A percentile compares a stretch with the other conserved stretches of the same genome.
Conservation (phyloP, 768 basidiomycete genomes). For the Boletus barrowsii region DNA sequence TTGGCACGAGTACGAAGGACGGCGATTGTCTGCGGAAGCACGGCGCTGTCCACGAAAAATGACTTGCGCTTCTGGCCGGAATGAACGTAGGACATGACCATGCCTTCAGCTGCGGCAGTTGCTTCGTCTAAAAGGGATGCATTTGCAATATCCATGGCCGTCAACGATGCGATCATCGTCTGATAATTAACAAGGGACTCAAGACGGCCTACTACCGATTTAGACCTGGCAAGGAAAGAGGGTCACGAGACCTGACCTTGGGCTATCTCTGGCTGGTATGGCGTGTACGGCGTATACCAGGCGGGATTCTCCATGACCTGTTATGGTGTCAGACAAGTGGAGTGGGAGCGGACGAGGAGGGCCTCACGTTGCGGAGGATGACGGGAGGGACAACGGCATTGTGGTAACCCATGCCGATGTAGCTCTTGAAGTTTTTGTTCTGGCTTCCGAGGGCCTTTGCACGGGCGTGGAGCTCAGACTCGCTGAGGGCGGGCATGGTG, state of each 20-base stretch:
- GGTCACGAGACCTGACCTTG: constrained; percentile 61
- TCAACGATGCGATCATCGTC: constrained; percentile 93
- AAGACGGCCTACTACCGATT: constrained; percentile 65
- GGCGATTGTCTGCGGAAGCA: constrained; percentile 84
- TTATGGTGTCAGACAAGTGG: constrained; percentile 2
- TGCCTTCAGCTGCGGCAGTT: constrained; percentile 92
- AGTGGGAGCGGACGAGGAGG: neutral
- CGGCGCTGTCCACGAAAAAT: constrained; percentile 82
- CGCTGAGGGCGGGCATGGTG: constrained; percentile 75
- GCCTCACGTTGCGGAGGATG: constrained; percentile 81
- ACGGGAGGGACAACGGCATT: constrained; percentile 94
- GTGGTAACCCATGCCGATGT: constrained; percentile 98
- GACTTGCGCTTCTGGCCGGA: constrained; percentile 69
- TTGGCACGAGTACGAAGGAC: constrained; percentile 89
- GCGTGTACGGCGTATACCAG: constrained; percentile 97
- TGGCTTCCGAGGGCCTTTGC: constrained; percentile 73
- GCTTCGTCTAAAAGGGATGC: constrained; percentile 94
- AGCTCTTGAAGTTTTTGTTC: constrained; percentile 86
- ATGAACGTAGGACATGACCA: constrained; percentile 88
- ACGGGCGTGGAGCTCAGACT: constrained; percentile 74
- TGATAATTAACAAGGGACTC: constrained; percentile 97
- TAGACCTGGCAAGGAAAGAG: constrained; percentile 2
- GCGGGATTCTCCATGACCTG: constrained; percentile 93
- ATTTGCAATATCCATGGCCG: constrained; percentile 93
- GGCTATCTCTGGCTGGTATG: constrained; percentile 97